A percentile compares a stretch with the other conserved stretches of the same genome.
Evolutionary conservation across 805 yeast genomes (phyloP).

Genomic region (Saccharomyces eubayanus): DNA sequence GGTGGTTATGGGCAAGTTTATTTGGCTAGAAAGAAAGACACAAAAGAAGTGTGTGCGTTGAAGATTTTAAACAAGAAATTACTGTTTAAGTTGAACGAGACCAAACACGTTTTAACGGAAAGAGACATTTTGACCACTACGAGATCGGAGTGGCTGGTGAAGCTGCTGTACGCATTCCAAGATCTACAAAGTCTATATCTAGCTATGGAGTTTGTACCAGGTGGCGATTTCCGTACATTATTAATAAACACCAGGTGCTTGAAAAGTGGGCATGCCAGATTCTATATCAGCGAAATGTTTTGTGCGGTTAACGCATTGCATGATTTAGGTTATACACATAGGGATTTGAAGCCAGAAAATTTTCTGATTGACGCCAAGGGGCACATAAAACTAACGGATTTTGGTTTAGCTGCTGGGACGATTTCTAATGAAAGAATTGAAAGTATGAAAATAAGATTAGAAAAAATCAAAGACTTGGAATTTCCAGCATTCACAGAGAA

Average conservation of each 20-base stretch:
- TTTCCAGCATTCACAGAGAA: constrained; percentile 56
- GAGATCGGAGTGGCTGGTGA: constrained; percentile 91
- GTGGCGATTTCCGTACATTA: constrained; percentile 95
- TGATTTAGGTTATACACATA: constrained; percentile 89
- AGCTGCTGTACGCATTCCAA: constrained; percentile 88
- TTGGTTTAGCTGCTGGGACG: constrained; percentile 95
- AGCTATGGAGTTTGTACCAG: constrained; percentile 99
- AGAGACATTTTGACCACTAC: constrained; percentile 96
- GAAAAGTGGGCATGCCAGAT: constrained; percentile 91
- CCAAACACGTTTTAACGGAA: constrained; percentile 91
- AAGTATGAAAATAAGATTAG: constrained; percentile 68
- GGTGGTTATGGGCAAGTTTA: constrained; percentile 99
- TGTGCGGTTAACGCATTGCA: constrained; percentile 89
- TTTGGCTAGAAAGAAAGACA: constrained; percentile 86
- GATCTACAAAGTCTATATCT: constrained; percentile 81
- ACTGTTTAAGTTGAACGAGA: constrained; percentile 83
- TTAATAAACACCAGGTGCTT: constrained; percentile 87
- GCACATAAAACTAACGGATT: constrained; percentile 74
- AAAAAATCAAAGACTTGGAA: constrained; percentile 67
- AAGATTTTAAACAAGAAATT: constrained; percentile 84
- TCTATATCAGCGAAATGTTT: constrained; percentile 94
- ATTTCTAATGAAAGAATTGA: constrained; percentile 89
- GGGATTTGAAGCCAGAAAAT: constrained; percentile 93
- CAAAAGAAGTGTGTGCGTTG: constrained; percentile 90
- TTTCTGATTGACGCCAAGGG: constrained; percentile 73